These are phyloP conservation scores for Clathrus columnatus DNA, from an alignment of 768 basidiomycete species.

Conservation along the genomic window DNA sequence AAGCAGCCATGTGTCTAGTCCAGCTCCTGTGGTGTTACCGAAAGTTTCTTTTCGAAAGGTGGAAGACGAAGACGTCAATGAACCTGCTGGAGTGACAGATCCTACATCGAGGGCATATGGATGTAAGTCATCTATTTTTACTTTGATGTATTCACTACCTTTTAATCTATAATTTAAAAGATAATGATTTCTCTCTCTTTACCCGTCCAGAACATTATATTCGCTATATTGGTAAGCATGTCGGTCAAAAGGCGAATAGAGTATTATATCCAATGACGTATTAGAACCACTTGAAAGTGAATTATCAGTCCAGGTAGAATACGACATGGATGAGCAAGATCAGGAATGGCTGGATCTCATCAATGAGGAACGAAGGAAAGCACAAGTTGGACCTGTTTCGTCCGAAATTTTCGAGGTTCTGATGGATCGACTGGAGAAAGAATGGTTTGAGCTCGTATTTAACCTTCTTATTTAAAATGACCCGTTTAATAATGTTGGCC, in stretches of 20 bases:
- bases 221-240: slow-evolving; percentile 69
- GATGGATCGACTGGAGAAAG: slow-evolving; percentile 97
- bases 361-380: slow-evolving; percentile 75
- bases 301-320: slow-evolving; percentile 88
- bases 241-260: slow-evolving; percentile 2
- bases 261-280: slow-evolving; percentile 3
- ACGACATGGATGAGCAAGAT: slow-evolving; percentile 99
- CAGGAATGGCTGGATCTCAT: slow-evolving; percentile 88
- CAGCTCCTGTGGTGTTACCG: slow-evolving; percentile 37
- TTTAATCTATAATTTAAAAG: slow-evolving; percentile 30
- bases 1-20: slow-evolving; percentile 5
- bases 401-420: slow-evolving; percentile 91
- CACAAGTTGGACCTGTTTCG: slow-evolving; percentile 58
- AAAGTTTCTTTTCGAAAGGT: slow-evolving; percentile 61
- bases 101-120: slow-evolving; percentile 59
- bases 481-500: background rate
- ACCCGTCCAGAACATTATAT: slow-evolving; percentile 78
- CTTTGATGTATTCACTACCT: background rate
- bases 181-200: slow-evolving; percentile 65
- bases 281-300: slow-evolving; percentile 89
- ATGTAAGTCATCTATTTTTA: slow-evolving; percentile 39
- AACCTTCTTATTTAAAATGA: slow-evolving; percentile 2
- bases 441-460: slow-evolving; percentile 92
- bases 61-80: slow-evolving; percentile 51
- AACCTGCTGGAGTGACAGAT: slow-evolving; percentile 57